A percentile compares a stretch with the other conserved stretches of the same genome.
These are phyloP conservation scores for Neocallimastix lanati DNA, from an alignment of 192 early-diverging fungal genomes.

Conservation along the genomic window DNA sequence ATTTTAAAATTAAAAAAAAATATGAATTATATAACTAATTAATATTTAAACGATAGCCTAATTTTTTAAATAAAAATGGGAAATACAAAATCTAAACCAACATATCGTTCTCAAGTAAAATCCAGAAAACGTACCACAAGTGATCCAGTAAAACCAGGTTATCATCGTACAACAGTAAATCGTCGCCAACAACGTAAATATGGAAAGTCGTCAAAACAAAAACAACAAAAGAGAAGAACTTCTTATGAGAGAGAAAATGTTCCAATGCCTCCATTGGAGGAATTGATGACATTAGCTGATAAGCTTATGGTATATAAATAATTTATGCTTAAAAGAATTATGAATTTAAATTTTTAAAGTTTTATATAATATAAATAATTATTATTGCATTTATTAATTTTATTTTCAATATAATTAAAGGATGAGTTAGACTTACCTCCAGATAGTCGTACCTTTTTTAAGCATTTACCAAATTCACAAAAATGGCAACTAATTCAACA, in stretches of 20 bases:
- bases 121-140: not conserved
- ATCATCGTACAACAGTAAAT: not conserved
- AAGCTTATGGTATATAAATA: not conserved
- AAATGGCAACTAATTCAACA: not conserved
- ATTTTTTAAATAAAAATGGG: not conserved
- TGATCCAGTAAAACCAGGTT: not conserved
- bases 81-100: not conserved
- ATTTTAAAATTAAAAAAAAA: too few species aligned
- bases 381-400: too few species aligned
- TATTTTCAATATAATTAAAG: too few species aligned
- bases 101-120: not conserved
- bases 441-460: not conserved
- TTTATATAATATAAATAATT: too few species aligned
- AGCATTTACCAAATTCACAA: not conserved
- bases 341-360: too few species aligned
- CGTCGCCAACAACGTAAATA: not conserved
- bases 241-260: not conserved
- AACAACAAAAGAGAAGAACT: not conserved
- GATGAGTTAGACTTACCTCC: not conserved
- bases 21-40: too few species aligned
- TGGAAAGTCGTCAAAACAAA: not conserved
- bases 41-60: too few species aligned
- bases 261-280: not conserved
- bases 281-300: not conserved
- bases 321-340: too few species aligned